A percentile compares a stretch with the other conserved stretches of the same genome.
phyloP scores from a whole-genome alignment of 1,284 basidiomycete species.

The Ganoderma lingzhi region DNA sequence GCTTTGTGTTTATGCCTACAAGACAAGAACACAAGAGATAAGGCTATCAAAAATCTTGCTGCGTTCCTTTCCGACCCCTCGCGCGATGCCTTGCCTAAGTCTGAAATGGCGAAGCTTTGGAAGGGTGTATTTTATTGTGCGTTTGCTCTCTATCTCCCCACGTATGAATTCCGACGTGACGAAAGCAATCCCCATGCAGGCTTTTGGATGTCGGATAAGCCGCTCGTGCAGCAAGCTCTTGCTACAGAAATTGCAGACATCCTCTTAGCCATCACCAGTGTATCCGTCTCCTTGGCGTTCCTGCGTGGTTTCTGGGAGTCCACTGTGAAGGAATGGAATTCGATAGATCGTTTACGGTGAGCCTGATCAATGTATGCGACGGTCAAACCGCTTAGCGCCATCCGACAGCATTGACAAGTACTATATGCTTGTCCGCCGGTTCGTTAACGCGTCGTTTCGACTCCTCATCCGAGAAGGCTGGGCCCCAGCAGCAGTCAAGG shows the following conservation, averaged over 20 bases:
- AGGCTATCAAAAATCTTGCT: constrained; percentile 82
- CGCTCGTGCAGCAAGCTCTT: constrained; percentile 92
- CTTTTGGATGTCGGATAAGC: constrained; percentile 99
- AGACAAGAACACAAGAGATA: constrained; percentile 93
- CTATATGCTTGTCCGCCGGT: constrained; percentile 92
- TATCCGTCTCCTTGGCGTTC: constrained; percentile 75
- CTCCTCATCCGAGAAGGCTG: constrained; percentile 79
- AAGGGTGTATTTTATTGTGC: constrained; percentile 97
- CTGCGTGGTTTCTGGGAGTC: constrained; percentile 92
- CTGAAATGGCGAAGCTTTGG: constrained; percentile 94
- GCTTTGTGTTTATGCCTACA: constrained; percentile 37
- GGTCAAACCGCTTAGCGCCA: neutral
- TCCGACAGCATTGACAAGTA: constrained; percentile 90
- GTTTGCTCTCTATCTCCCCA: constrained; percentile 37
- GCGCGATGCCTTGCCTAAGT: constrained; percentile 63
- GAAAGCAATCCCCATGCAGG: constrained; percentile 53
- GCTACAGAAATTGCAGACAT: constrained; percentile 88
- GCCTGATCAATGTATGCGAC: constrained; percentile 24
- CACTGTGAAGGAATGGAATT: constrained; percentile 90
- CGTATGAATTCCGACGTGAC: neutral
- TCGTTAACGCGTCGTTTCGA: constrained; percentile 86
- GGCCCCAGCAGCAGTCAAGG: constrained; percentile 61
- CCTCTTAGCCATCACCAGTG: constrained; percentile 71
- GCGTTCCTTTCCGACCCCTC: constrained; percentile 76
- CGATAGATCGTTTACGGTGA: constrained; percentile 90